Evolutionary conservation across 2,329 filamentous ascomycete species (phyloP).

Genomic region (Colletotrichum tamarilloi): DNA sequence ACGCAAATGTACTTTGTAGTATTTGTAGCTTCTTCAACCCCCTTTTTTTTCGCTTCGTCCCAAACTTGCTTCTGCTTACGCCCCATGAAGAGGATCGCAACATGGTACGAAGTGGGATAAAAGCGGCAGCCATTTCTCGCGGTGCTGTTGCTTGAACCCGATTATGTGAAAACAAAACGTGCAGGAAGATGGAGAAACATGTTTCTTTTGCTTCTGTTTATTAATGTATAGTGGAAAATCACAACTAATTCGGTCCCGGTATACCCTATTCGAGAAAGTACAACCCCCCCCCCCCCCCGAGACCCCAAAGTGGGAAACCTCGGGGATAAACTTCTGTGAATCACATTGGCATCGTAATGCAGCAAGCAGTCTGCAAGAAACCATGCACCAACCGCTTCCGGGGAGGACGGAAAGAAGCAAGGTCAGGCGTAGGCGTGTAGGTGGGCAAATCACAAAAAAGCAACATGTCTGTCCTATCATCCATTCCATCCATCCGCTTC

Average conservation of each 20-base stretch:
- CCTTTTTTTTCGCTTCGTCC: background rate
- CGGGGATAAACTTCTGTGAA: background rate
- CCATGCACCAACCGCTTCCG: background rate
- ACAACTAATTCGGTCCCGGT: background rate
- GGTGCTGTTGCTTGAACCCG: background rate
- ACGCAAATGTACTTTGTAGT: background rate
- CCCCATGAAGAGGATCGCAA: background rate
- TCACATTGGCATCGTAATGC: background rate
- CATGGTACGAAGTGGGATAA: background rate
- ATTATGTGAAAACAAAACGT: background rate
- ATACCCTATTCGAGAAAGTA: background rate
- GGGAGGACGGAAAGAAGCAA: background rate
- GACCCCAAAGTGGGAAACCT: background rate
- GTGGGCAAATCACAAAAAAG: background rate
- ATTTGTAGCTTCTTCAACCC: background rate
- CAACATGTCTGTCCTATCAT: background rate
- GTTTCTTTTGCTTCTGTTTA: background rate
- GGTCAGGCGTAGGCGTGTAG: too few species aligned
- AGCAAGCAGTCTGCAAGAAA: background rate
- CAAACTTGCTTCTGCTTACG: too few species aligned
- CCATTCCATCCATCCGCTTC: background rate
- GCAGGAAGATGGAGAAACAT: background rate
- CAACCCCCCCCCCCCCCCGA: too few species aligned
- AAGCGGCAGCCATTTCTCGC: background rate
- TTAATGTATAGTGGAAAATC: background rate